Conservation (phyloP, 495 filamentous ascomycete genomes). For the Penicillium malachiteum region DNA sequence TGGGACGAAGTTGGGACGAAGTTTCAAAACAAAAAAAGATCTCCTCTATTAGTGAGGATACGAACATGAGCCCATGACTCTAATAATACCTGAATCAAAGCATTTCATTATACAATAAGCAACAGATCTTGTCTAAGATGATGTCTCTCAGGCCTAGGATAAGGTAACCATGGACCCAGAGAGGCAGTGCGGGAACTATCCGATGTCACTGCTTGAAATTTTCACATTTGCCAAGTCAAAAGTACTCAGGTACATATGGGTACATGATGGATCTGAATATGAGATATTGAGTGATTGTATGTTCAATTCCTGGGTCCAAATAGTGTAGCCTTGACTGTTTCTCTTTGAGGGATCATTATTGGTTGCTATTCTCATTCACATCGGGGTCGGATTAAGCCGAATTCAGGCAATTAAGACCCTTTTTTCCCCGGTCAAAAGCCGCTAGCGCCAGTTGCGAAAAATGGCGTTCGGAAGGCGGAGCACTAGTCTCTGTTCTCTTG, state of each 20-base stretch:
- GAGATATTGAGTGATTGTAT: background rate
- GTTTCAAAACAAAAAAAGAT: background rate
- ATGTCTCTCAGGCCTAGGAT: background rate
- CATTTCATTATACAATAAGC: background rate
- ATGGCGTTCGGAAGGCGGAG: background rate
- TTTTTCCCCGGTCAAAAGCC: background rate
- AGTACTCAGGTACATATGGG: too few species aligned
- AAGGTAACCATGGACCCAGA: background rate
- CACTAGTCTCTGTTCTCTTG: background rate
- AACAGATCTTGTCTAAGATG: background rate
- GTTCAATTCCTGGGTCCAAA: background rate
- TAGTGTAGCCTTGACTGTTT: background rate
- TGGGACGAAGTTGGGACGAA: background rate
- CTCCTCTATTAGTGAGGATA: background rate
- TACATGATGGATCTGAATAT: too few species aligned
- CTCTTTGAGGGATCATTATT: background rate
- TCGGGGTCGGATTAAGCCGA: background rate
- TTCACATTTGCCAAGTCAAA: background rate
- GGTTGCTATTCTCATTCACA: background rate
- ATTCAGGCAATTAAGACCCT: background rate
- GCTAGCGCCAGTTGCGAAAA: background rate
- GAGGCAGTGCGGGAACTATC: background rate
- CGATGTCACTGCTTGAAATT: background rate
- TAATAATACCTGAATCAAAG: conserved; percentile 22
- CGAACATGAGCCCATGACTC: background rate